Evolutionary conservation across 257 asterid genomes (phyloP).

Genomic region (Anisodus tanguticus): DNA sequence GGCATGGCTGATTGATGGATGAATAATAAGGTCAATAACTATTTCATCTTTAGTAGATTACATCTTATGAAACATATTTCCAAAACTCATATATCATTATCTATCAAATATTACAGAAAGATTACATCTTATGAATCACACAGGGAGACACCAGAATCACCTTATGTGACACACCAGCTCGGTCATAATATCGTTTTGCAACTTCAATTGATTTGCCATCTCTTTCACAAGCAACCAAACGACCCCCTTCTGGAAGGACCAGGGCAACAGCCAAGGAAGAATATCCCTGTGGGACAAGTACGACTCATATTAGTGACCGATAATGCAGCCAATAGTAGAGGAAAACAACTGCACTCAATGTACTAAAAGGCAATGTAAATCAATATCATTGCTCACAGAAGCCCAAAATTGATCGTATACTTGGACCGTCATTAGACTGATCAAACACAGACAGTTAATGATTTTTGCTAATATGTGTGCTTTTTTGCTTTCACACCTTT

Average conservation of each 20-base stretch:
- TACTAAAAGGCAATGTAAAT: background rate
- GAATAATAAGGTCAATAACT: background rate
- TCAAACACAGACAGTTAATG: background rate
- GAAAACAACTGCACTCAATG: conserved; percentile 18
- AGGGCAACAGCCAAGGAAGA: conserved; percentile 92
- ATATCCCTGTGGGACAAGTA: conserved; percentile 64
- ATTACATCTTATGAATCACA: background rate
- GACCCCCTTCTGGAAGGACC: conserved; percentile 84
- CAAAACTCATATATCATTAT: background rate
- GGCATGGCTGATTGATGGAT: background rate
- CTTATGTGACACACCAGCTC: conserved; percentile 86
- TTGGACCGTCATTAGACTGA: background rate
- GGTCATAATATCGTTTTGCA: conserved; percentile 75
- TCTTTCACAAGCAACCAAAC: conserved; percentile 85
- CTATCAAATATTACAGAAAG: background rate
- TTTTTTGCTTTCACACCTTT: background rate
- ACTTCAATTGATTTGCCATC: conserved; percentile 75
- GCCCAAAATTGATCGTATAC: background rate
- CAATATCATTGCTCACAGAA: background rate
- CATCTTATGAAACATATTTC: background rate
- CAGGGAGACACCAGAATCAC: conserved; percentile 41
- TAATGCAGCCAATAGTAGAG: conserved; percentile 8
- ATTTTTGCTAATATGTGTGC: background rate
- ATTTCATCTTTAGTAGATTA: background rate
- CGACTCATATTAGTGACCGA: background rate